phyloP scores from a whole-genome alignment of 805 yeast species.

The Ogataea chonburiensis region DNA sequence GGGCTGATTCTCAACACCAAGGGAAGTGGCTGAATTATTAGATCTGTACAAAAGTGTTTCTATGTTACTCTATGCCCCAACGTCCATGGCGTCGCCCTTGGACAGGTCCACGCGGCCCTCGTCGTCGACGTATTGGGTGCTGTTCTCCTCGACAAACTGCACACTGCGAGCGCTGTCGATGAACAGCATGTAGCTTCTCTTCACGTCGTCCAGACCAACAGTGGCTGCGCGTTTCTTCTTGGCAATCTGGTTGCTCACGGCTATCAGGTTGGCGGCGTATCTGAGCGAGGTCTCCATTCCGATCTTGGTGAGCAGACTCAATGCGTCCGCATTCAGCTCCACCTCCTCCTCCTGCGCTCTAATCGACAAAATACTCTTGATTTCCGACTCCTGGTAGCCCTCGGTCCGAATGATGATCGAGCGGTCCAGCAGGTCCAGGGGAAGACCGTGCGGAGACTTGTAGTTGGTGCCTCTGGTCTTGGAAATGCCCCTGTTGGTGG shows the following conservation, averaged over 20 bases:
- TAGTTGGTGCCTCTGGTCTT: constrained; percentile 89
- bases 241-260: constrained; percentile 87
- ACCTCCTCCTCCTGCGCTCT: constrained; percentile 78
- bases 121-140: constrained; percentile 69
- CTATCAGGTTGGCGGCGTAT: constrained; percentile 84
- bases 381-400: constrained; percentile 83
- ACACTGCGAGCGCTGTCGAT: constrained; percentile 85
- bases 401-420: constrained; percentile 87
- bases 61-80: constrained; percentile 15
- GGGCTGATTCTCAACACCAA: constrained; percentile 90
- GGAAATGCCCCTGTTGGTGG: constrained; percentile 93
- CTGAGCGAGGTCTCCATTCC: constrained; percentile 83
- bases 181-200: constrained; percentile 79
- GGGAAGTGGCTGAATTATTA: constrained; percentile 56
- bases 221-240: constrained; percentile 73
- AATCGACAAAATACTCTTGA: constrained; percentile 75
- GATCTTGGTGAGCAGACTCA: constrained; percentile 67
- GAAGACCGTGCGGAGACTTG: constrained; percentile 93
- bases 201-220: constrained; percentile 63
- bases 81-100: constrained; percentile 38
- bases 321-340: constrained; percentile 63
- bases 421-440: constrained; percentile 91
- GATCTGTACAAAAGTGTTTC: constrained; percentile 5
- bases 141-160: constrained; percentile 53
- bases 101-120: constrained; percentile 68